Percentiles rank a stretch among this genome's conserved stretches.
phyloP scores from a whole-genome alignment of 1,284 basidiomycete species.

The Pseudozyma sp. region DNA sequence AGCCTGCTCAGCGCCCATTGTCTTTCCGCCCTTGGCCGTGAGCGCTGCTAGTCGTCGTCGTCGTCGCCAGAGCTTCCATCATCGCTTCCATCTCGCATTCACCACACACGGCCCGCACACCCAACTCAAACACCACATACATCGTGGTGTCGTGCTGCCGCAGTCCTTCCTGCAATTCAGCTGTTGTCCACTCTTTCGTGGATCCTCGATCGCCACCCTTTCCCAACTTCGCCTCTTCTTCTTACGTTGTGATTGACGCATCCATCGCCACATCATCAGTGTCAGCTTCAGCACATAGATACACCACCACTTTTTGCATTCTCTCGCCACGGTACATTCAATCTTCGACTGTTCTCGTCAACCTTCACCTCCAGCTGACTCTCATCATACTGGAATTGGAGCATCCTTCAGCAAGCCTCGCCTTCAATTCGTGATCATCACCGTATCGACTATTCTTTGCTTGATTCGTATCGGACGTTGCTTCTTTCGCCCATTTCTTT shows the following conservation, averaged over 20 bases:
- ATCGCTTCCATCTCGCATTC: not conserved
- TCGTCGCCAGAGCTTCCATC: no score
- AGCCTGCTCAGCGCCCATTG: no score
- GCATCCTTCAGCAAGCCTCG: no score
- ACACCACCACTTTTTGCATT: not conserved
- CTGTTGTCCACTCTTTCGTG: slow-evolving; percentile 15
- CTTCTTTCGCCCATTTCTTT: no score
- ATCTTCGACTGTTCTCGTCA: not conserved
- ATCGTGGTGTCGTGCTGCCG: slow-evolving; percentile 4
- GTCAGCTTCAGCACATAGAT: not conserved
- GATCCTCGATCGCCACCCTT: not conserved
- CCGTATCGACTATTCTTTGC: no score
- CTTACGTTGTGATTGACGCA: not conserved
- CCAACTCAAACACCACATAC: slow-evolving; percentile 1
- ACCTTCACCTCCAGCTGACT: no score
- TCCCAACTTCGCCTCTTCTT: not conserved
- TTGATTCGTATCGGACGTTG: no score
- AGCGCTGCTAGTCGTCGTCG: no score
- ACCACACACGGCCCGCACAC: not conserved
- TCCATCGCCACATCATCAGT: not conserved
- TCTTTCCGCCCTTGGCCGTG: no score
- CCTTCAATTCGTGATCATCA: no score
- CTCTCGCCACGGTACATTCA: not conserved
- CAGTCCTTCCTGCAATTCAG: slow-evolving; percentile 21
- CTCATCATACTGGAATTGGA: no score